Percentiles rank a stretch among this genome's conserved stretches.
Evolutionary conservation across 2,329 filamentous ascomycete species (phyloP).

Genomic region (Colletotrichum lini): DNA sequence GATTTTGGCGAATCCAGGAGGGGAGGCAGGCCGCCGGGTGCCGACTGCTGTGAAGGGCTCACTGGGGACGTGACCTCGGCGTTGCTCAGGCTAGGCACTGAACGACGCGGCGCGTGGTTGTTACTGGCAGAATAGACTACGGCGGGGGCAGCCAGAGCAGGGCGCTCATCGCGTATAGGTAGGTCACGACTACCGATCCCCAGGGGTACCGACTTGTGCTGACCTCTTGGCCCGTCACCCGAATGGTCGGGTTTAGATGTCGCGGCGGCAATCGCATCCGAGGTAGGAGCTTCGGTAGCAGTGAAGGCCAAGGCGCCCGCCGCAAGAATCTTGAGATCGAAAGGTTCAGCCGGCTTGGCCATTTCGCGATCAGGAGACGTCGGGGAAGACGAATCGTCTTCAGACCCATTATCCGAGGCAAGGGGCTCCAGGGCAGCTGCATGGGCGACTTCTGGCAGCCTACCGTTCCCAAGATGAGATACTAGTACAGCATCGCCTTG

Average conservation of each 20-base stretch:
- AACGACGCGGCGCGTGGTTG: slow-evolving; percentile 22
- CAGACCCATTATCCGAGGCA: slow-evolving; percentile 48
- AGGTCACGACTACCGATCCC: slow-evolving; percentile 49
- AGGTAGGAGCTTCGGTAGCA: slow-evolving; percentile 33
- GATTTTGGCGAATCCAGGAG: slow-evolving; percentile 54
- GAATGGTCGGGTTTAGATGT: slow-evolving; percentile 13
- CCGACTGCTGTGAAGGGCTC: slow-evolving; percentile 37
- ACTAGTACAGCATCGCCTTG: slow-evolving; percentile 79
- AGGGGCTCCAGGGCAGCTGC: slow-evolving; percentile 69
- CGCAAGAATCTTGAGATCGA: slow-evolving; percentile 51
- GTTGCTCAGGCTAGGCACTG: slow-evolving; percentile 17
- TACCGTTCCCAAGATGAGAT: slow-evolving; percentile 72
- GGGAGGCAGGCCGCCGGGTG: slow-evolving; percentile 52
- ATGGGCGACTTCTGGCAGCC: slow-evolving; percentile 75
- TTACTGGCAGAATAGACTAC: slow-evolving; percentile 32
- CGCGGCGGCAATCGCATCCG: slow-evolving; percentile 43
- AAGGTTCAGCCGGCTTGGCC: slow-evolving; percentile 29
- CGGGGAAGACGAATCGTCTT: slow-evolving; percentile 39
- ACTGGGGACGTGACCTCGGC: slow-evolving; percentile 28
- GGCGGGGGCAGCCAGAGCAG: slow-evolving; percentile 32
- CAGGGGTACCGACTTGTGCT: neutral
- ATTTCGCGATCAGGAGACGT: slow-evolving; percentile 37
- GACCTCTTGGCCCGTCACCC: slow-evolving; percentile 9
- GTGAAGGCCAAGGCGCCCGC: slow-evolving; percentile 50
- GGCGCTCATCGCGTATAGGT: slow-evolving; percentile 53